Evolutionary conservation across 1,284 basidiomycete genomes (phyloP).

Genomic region (Trichosporon sp.): DNA sequence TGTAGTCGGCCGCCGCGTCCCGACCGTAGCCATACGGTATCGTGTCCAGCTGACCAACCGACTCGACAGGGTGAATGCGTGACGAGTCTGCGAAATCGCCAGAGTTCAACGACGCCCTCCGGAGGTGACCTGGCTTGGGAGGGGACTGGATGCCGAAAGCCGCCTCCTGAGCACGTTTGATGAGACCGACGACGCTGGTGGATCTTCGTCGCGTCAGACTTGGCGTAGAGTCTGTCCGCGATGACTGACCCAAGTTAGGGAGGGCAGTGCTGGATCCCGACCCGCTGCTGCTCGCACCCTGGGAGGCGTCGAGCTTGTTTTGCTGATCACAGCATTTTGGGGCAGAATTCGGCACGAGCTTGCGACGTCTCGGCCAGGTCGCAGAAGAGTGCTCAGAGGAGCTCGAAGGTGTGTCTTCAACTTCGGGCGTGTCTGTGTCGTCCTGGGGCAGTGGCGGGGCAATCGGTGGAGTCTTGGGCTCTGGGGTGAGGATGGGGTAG

Average conservation of each 20-base stretch:
- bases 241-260: background rate
- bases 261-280: slow-evolving; percentile 1
- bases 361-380: background rate
- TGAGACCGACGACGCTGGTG: slow-evolving; percentile 7
- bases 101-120: slow-evolving; percentile 14
- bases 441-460: background rate
- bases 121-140: background rate
- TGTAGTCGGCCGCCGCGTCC: slow-evolving; percentile 12
- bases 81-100: slow-evolving; percentile 14
- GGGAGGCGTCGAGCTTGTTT: slow-evolving; percentile 2
- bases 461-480: background rate
- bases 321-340: background rate
- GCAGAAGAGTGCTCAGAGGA: slow-evolving; percentile 3
- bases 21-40: slow-evolving; percentile 11
- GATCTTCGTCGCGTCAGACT: slow-evolving; percentile 14
- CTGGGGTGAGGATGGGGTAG: slow-evolving; percentile 19
- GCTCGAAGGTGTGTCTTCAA: background rate
- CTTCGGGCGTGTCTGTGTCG: background rate
- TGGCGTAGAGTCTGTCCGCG: slow-evolving; percentile 4
- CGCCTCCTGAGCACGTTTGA: slow-evolving; percentile 8
- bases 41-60: slow-evolving; percentile 9
- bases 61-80: slow-evolving; percentile 12
- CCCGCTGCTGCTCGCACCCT: background rate
- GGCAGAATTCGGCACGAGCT: background rate
- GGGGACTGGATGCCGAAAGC: background rate